A percentile compares a stretch with the other conserved stretches of the same genome.
These are phyloP conservation scores for Patellifolia procumbens DNA, from an alignment of 179 eudicot genomes.

Conservation along the genomic window DNA sequence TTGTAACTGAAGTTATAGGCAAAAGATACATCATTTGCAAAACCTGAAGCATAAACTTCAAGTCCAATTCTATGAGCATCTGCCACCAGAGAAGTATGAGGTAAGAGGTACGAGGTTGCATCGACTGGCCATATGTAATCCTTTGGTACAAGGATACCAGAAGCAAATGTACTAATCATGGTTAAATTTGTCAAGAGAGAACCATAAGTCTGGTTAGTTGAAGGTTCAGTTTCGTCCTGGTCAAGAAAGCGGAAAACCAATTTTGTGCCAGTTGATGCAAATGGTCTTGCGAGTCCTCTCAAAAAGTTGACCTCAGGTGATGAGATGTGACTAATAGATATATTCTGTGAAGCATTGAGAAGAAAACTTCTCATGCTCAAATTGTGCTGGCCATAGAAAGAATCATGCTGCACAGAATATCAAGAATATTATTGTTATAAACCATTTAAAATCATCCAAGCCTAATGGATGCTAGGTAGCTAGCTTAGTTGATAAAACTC, in stretches of 20 bases:
- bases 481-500: too few species aligned
- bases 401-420: slow-evolving; percentile 61
- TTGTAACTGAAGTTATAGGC: slow-evolving; percentile 79
- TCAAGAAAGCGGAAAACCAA: slow-evolving; percentile 71
- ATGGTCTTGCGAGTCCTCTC: slow-evolving; percentile 49
- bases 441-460: not conserved
- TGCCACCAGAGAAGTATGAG: slow-evolving; percentile 67
- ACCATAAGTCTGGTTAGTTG: slow-evolving; percentile 79
- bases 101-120: slow-evolving; percentile 47
- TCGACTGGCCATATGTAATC: slow-evolving; percentile 80
- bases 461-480: not conserved
- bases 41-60: slow-evolving; percentile 75
- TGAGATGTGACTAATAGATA: slow-evolving; percentile 62
- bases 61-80: slow-evolving; percentile 86
- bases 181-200: slow-evolving; percentile 72
- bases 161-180: slow-evolving; percentile 77
- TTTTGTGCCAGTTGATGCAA: slow-evolving; percentile 47
- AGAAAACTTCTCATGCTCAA: slow-evolving; percentile 74
- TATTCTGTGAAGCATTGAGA: slow-evolving; percentile 46
- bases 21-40: slow-evolving; percentile 65
- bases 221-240: slow-evolving; percentile 49
- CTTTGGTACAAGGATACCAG: slow-evolving; percentile 92
- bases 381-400: slow-evolving; percentile 70
- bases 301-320: slow-evolving; percentile 87
- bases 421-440: not conserved